Base-by-base conservation (phyloP, 2,329 filamentous ascomycete species). In the Epichloe gansuensis region DNA sequence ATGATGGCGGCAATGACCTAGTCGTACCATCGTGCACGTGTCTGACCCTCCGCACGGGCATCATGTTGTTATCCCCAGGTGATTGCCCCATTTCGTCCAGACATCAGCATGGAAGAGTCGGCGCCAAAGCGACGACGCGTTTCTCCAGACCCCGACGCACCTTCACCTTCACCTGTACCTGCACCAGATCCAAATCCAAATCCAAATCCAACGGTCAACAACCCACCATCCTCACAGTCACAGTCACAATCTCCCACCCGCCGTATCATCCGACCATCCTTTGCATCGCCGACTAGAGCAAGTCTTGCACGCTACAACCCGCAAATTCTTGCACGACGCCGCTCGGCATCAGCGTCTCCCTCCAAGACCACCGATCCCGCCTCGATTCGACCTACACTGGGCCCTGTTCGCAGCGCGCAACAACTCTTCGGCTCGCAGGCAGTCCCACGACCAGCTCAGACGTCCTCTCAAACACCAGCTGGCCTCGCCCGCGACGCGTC, bases 221-320 rank as follows among this genome's bases (percentile, higher is more conserved):
- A 53, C 47, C 37, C 48, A 25, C 43, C 43, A 23, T 13, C 58
- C 17, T 59, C 54, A 5, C 53, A 50, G 23, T 49, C 37, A 41
- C 46, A 46, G 8, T 34, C 34, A 28, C 46, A 37, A 11, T 38
- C 53, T 9, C 39, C 56, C 46, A 46, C 62, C 38, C 63, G 59
- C 54, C 65, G 60, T 35, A 61, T 61, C 35, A 61, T 61, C 46
- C 74, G 74, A 1, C 75, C 78, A 1, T 85, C 82, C 1, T 86
- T 82, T 61, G 78, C 78, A 51, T 85, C 82, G n/a, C 82, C 84
- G 0, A 85, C 82, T 0, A 80, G 75, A 62, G 75, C 82, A 12
- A 86, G 81, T 59, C 67, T 85, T 13, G 72, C 81, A 53, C 76
- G 78, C 57, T 75, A 78, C 47, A 78, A 85, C 55, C 79, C 82